A percentile compares a stretch with the other conserved stretches of the same genome.
Conservation (phyloP, 768 basidiomycete species). For the Leucocoprinus leucothites region DNA sequence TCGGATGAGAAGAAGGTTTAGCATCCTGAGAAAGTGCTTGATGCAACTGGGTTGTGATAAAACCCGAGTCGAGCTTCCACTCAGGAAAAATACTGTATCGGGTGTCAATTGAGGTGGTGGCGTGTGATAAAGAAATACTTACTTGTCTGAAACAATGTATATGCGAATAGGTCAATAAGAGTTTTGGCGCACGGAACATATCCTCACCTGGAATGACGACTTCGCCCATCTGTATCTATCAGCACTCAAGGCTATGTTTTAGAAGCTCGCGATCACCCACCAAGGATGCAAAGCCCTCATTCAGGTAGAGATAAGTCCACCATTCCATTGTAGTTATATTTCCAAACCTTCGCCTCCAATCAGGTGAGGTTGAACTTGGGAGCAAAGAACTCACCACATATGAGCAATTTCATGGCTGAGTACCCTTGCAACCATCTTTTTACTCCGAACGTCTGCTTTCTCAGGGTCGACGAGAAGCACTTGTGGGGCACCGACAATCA, state of each 20-base stretch:
- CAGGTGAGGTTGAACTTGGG: too few species aligned
- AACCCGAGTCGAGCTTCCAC: slow-evolving; percentile 80
- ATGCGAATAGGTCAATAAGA: slow-evolving; percentile 2
- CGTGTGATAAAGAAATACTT: slow-evolving; percentile 18
- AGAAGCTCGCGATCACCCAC: slow-evolving; percentile 40
- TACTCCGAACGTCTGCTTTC: slow-evolving; percentile 65
- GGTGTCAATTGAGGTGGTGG: not conserved
- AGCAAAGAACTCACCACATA: slow-evolving; percentile 57
- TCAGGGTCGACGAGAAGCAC: slow-evolving; percentile 80
- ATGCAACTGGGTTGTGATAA: slow-evolving; percentile 77
- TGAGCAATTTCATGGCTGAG: slow-evolving; percentile 89
- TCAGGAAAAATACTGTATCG: slow-evolving; percentile 66
- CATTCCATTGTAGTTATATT: slow-evolving; percentile 93
- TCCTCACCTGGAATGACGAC: slow-evolving; percentile 72
- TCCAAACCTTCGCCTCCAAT: slow-evolving; percentile 60
- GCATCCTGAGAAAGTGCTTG: slow-evolving; percentile 81
- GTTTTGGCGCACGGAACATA: too few species aligned
- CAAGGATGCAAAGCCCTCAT: slow-evolving; percentile 87
- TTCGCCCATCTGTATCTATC: slow-evolving; percentile 84
- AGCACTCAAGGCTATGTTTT: too few species aligned
- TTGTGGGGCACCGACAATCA: slow-evolving; percentile 86
- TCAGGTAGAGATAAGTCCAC: slow-evolving; percentile 85
- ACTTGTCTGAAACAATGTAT: slow-evolving; percentile 48
- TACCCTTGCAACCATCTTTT: slow-evolving; percentile 70
- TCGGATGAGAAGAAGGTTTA: slow-evolving; percentile 88